Percentiles rank a stretch among this genome's conserved stretches.
Evolutionary conservation across 352 stramenopile species (phyloP).

Genomic region (Saprolegnia parasitica): DNA sequence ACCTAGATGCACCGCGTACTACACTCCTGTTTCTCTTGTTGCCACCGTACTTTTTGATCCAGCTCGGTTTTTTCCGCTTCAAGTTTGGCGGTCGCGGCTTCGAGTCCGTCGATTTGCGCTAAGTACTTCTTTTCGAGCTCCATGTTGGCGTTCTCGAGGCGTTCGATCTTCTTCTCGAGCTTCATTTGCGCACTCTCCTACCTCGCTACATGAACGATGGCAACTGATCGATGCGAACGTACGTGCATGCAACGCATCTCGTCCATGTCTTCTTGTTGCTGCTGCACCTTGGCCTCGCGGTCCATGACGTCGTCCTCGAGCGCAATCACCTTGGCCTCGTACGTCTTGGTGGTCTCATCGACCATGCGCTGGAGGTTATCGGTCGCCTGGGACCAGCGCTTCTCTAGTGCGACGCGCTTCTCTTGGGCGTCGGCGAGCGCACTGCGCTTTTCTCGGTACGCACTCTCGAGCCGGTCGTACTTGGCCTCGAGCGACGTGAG

Average conservation of each 20-base stretch:
- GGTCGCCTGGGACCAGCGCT: constrained; percentile 8
- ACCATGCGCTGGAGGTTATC: constrained; percentile 15
- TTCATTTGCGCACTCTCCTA: constrained; percentile 8
- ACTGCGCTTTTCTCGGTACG: constrained; percentile 20
- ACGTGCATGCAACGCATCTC: constrained; percentile 13
- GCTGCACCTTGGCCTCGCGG: constrained; percentile 6
- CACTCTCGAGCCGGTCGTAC: constrained; percentile 19
- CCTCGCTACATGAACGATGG: neutral
- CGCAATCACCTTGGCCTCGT: constrained; percentile 15
- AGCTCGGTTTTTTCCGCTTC: neutral
- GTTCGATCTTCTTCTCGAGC: constrained; percentile 20
- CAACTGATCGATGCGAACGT: neutral
- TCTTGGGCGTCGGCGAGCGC: constrained; percentile 16
- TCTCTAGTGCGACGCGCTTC: constrained; percentile 10
- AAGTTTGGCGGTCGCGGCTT: neutral
- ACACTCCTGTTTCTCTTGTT: neutral
- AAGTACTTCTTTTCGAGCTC: constrained; percentile 19
- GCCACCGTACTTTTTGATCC: constrained; percentile 10
- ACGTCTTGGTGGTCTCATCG: constrained; percentile 26
- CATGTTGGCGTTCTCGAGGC: constrained; percentile 7
- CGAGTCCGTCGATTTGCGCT: neutral
- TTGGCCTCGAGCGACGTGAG: constrained; percentile 15
- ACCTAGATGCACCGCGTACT: constrained; percentile 15
- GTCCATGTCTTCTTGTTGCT: constrained; percentile 11
- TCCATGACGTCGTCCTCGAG: constrained; percentile 18